Base-by-base conservation (phyloP, 2,329 filamentous ascomycete genomes). In the Cadophora sp. region DNA sequence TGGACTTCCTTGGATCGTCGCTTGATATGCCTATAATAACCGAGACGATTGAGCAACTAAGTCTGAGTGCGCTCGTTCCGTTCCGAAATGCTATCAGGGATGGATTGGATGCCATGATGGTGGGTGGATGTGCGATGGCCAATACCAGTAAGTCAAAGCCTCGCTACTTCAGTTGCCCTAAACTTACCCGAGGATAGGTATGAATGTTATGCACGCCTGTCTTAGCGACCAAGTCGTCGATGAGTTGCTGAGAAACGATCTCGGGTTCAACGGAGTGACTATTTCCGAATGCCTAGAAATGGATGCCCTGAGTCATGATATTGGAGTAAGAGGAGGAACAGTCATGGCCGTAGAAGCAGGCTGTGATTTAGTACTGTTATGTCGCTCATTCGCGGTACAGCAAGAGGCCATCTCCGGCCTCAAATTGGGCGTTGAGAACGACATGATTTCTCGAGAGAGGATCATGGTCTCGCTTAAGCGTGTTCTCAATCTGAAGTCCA, bases 301-400 rank as follows among this genome's bases (percentile, higher is more conserved):
- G 95, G 94, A 97, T 76, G 94, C 94, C 0, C 85, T 98, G 9
- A 96, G 93, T 71, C 93, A 97, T 76, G 96, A 97, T 74, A 96
- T 98, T 59, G 95, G 95, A n/a, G 94, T 99, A 20, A 94, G 95
- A 72, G 95, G 96, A 48, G 96, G 96, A 14, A 97, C 95, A 0
- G 93, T 98, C 73, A 97, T 97, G 94, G 96, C 96, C 3, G 92
- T 97, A 60, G 96, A 97, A 78, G 95, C 96, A 39, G 96, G 96
- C 16, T 98, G 96, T 76, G 96, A 99, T 78, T 83, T 98, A 62
- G 89, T 97, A 5, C 85, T 97, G 6, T 86, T 97, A 1, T 98
- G 94, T 74, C 89, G 94, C 53, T 94, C 93, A 6, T 96, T 94
- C 73, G 89, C 92, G 45, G 90, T 95, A 22, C 94, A 98, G 78